phyloP scores from a whole-genome alignment of 2,329 filamentous ascomycete species.

The Nothophaeocryptopus gaeumannii region DNA sequence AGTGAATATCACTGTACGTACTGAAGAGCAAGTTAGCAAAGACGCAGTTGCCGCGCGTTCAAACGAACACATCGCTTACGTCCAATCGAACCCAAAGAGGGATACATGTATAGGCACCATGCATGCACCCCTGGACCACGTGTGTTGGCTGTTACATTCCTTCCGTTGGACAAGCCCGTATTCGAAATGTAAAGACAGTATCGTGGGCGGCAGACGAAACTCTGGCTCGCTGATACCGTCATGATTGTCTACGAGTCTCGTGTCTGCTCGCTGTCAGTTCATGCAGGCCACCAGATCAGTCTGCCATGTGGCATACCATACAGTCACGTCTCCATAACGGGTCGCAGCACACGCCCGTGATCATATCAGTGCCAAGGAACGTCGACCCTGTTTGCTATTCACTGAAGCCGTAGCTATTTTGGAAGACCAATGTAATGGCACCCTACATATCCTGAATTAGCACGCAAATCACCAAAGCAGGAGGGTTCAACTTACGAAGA shows the following conservation, averaged over 20 bases:
- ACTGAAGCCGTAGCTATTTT: conserved; percentile 69
- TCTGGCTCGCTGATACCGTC: conserved; percentile 73
- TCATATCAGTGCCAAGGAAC: conserved; percentile 70
- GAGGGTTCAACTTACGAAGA: conserved; percentile 60
- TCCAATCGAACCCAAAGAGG: conserved; percentile 56
- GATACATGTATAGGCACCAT: conserved; percentile 66
- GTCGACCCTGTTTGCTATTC: conserved; percentile 76
- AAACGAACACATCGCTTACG: conserved; percentile 13
- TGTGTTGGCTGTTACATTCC: too few relatives aligned
- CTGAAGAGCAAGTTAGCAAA: too few relatives aligned
- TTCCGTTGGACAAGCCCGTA: too few relatives aligned
- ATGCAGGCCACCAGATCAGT: conserved; percentile 1
- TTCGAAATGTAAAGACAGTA: conserved; percentile 30
- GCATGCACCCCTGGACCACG: conserved; percentile 57
- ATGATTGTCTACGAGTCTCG: conserved; percentile 54
- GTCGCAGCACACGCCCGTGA: conserved; percentile 59
- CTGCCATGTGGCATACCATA: conserved; percentile 12
- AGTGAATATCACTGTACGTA: conserved; percentile 20
- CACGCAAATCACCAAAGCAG: neutral
- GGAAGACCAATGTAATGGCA: conserved; percentile 78
- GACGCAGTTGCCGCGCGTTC: conserved; percentile 6
- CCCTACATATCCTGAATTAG: conserved; percentile 7
- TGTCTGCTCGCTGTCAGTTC: conserved; percentile 21
- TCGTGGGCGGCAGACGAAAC: conserved; percentile 71
- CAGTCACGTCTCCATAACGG: conserved; percentile 64